Conservation (phyloP, 1,284 basidiomycete genomes). For the Psilocybe mexicana region DNA sequence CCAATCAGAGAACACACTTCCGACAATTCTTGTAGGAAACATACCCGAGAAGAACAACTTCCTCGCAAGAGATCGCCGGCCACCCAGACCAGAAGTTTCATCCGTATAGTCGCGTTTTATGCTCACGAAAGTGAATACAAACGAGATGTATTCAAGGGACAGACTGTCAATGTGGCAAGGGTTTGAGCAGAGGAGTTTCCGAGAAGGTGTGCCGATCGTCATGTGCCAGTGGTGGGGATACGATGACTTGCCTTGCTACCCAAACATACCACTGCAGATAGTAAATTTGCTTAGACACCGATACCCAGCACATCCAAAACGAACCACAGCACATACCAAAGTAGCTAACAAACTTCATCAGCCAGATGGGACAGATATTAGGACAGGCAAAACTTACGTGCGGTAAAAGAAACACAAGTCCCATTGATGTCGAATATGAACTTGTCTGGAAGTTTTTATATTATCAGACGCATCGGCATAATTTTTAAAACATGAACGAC, state of each 20-base stretch:
- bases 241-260: not conserved
- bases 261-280: slow-evolving; percentile 1
- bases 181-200: not conserved
- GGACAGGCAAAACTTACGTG: not conserved
- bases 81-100: not conserved
- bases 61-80: slow-evolving; percentile 1
- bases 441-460: not conserved
- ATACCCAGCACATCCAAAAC: not conserved
- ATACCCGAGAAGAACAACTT: slow-evolving; percentile 7
- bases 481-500: not conserved
- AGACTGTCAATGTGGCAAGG: not conserved
- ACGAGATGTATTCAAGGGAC: not conserved
- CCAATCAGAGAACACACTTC: not conserved
- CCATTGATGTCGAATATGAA: slow-evolving; percentile 7
- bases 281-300: not conserved
- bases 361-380: not conserved
- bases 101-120: slow-evolving; percentile 2
- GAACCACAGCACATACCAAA: not conserved
- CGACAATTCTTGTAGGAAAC: not conserved
- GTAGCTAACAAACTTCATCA: not conserved
- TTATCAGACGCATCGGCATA: not conserved
- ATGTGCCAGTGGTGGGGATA: too few species aligned
- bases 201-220: not conserved
- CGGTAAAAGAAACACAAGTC: slow-evolving; percentile 4
- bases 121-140: not conserved